Evolutionary conservation across 176 grass and related monocot genomes (phyloP), one percentile per base, ranked within the genome.

Genomic region (Canna indica): DNA sequence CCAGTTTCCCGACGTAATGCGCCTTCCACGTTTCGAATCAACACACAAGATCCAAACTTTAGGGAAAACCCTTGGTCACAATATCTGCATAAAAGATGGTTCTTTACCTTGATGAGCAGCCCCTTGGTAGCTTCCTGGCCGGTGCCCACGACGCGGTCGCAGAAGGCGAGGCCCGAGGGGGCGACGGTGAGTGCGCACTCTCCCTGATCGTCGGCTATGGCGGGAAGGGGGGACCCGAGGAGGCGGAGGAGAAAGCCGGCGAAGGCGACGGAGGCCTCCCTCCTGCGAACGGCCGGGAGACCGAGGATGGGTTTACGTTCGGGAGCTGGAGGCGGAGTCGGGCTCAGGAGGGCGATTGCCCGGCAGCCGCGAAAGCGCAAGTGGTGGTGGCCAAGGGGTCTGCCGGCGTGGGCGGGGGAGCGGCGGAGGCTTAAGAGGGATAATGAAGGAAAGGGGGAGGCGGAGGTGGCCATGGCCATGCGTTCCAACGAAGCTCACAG

Each of bases 1-100:
- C 93, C 67, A 97, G 76, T 73, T 73, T 92, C 34, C 84, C 88
- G 16, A 88, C 81, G 79, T 97, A 97, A 66, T 97, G 88, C 66
- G 86, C 93, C 88, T 91, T 71, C 47, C 22, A 14, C 12, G 6
- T 41, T 22, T 20, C 57, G 74, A 45, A 62, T 44, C 31, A n/a
- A 4, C 12, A 67, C 16, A 53, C 24, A 64, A 73, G 17, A 29
- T 10, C 24, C 12, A 18, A 74, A 25, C 7, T 60, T 59, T 29
- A 74, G 33, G 13, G n/a, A 17, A 39, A 27, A 14, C 36, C 48
- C 48, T 0, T 42, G 32, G 15, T 25, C n/a, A 42, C 36, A 16
- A 6, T 15, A 11, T 20, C 10, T 7, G 36, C 29, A 56, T 36
- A 36, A 7, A 57, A 79, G 59, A 32, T 46, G 28, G 48, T 25